Evolutionary conservation across 441 rosid genomes (phyloP), one percentile per base, ranked within the genome.

Genomic region (Brassica hybrid): DNA sequence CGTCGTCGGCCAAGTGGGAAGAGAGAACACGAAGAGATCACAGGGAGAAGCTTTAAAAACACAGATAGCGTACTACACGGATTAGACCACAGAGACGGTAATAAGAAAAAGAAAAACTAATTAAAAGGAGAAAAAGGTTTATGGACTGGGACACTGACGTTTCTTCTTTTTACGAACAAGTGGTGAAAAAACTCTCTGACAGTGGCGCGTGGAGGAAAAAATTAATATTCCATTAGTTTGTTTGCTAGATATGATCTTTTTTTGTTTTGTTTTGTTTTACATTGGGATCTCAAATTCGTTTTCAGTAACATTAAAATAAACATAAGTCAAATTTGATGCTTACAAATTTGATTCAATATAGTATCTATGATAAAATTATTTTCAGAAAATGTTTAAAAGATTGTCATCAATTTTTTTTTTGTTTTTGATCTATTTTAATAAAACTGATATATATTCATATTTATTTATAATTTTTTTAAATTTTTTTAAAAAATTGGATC

Each of bases 131-230:
- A 23, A 43, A 59, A 41, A 34, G 54, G 52, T 41, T 71, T 57
- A 71, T 69, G 56, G 45, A 72, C 67, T 73, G 65, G 54, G 73
- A 68, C 57, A 10, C 56, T 38, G 57, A 74, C 71, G 32, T 80
- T 65, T 34, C 65, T 9, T 2, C 65, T 56, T 52, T 74, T 73
- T 58, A 41, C 54, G 62, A 19, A 65, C 77, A 72, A 69, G 76
- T 76, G 79, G 81, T 80, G 75, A 12, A 57, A 70, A 74, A 73
- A 54, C 70, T 73, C 82, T 81, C 86, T 81, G 87, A 80, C 87
- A 84, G 54, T 21, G 77, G 77, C 23, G 81, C 74, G 80, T 65
- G 77, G 65, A 76, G 73, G 45, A 48, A 13, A 52, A 17, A 73
- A 54, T 10, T 23, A 12, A 50, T 50, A 73, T 73, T 73, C 66